phyloP scores from a whole-genome alignment of 129 eudicot genomes.

The Logfia minima region DNA sequence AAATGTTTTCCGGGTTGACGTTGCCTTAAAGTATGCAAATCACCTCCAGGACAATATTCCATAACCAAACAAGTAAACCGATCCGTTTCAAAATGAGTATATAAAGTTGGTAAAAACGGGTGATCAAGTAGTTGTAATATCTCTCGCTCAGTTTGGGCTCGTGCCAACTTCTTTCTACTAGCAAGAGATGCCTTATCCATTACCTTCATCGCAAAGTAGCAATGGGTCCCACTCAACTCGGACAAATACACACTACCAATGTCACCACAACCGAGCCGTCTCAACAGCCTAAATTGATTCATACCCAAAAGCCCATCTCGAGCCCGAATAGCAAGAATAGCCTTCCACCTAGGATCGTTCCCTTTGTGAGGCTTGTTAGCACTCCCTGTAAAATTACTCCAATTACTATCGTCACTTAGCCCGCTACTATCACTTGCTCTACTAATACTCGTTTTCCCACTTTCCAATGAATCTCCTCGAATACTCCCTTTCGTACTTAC shows the following conservation, averaged over 20 bases:
- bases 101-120: constrained; percentile 83
- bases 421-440: constrained; percentile 93
- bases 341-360: constrained; percentile 90
- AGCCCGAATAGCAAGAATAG: constrained; percentile 63
- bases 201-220: constrained; percentile 89
- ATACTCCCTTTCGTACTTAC: constrained; percentile 62
- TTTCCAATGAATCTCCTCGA: constrained; percentile 72
- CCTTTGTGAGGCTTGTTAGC: constrained; percentile 89
- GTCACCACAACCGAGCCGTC: constrained; percentile 76
- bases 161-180: constrained; percentile 63
- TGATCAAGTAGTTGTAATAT: constrained; percentile 85
- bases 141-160: constrained; percentile 80
- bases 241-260: constrained; percentile 83
- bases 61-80: constrained; percentile 79
- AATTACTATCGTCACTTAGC: constrained; percentile 78
- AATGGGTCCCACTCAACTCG: constrained; percentile 71
- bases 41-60: constrained; percentile 94
- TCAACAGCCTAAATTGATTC: constrained; percentile 77
- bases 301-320: constrained; percentile 78
- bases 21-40: constrained; percentile 76
- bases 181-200: constrained; percentile 85
- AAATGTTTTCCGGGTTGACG: constrained; percentile 88
- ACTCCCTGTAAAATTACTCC: constrained; percentile 81
- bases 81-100: constrained; percentile 83
- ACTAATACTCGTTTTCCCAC: constrained; percentile 71